Percentiles rank a stretch among this genome's conserved stretches.
Conservation (phyloP, 2,329 filamentous ascomycete species). For the Aspergillus floridensis region DNA sequence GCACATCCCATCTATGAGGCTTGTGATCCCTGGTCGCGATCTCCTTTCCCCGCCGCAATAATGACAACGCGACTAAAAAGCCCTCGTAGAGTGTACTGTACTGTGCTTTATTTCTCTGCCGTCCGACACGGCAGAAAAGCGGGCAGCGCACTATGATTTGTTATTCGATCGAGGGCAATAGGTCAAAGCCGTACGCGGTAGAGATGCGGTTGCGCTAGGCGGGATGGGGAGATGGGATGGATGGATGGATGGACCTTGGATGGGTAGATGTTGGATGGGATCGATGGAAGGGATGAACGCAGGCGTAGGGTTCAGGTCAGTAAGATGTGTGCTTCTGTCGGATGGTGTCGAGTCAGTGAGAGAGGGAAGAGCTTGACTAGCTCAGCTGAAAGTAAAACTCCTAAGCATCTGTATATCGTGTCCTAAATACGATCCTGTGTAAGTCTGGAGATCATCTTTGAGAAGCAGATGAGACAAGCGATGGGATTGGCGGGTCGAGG, state of each 20-base stretch:
- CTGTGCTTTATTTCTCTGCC: neutral
- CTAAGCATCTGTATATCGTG: neutral
- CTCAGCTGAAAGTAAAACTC: neutral
- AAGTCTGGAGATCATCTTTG: neutral
- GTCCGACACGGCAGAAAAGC: neutral
- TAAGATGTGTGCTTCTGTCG: neutral
- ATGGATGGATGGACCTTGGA: neutral
- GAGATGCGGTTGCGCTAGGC: neutral
- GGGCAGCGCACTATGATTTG: neutral
- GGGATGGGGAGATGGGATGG: neutral
- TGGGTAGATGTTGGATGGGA: no score
- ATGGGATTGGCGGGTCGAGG: no score
- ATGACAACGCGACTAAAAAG: no score
- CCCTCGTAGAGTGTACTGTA: no score
- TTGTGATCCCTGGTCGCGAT: neutral
- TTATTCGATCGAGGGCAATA: neutral
- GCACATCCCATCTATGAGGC: no score
- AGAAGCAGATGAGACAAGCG: neutral
- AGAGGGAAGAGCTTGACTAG: neutral
- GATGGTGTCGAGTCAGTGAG: neutral
- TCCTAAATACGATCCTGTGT: neutral
- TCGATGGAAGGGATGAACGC: neutral
- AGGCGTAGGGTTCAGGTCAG: neutral
- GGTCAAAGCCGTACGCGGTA: slow-evolving; percentile 1
- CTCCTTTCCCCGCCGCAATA: neutral